Percentiles rank a stretch among this genome's conserved stretches.
These are phyloP conservation scores for Mentha longifolia DNA, from an alignment of 257 asterid genomes.

Conservation along the genomic window DNA sequence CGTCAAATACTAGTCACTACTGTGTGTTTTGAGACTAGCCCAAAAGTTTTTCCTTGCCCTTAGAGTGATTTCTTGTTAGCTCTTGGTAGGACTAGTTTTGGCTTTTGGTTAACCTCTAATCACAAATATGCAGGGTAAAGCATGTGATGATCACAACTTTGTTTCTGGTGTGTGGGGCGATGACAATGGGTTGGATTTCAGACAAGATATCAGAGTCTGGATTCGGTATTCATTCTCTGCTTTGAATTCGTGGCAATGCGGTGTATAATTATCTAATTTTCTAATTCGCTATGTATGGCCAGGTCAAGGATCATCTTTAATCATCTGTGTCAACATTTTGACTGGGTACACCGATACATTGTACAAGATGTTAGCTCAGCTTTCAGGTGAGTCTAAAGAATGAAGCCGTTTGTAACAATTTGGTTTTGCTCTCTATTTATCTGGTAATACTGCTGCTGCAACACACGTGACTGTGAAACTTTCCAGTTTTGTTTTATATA, in stretches of 20 bases:
- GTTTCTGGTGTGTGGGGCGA: constrained; percentile 90
- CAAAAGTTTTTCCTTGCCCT: constrained; percentile 1
- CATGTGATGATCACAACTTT: constrained; percentile 81
- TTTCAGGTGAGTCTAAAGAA: constrained; percentile 62
- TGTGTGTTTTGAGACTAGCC: background rate
- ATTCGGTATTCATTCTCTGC: constrained; percentile 58
- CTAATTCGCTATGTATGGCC: constrained; percentile 40
- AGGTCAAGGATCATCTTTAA: constrained; percentile 98
- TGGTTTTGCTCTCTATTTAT: constrained; percentile 14
- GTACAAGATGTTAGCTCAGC: constrained; percentile 88
- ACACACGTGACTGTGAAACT: background rate
- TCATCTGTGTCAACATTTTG: constrained; percentile 90
- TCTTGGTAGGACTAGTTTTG: background rate
- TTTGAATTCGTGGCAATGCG: background rate
- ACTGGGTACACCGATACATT: constrained; percentile 95
- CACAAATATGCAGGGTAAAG: constrained; percentile 64
- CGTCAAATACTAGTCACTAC: background rate
- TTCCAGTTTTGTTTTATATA: constrained; percentile 13
- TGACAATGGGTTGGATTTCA: constrained; percentile 93
- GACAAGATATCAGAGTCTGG: constrained; percentile 95
- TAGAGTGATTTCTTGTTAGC: background rate
- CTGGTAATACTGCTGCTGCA: constrained; percentile 8
- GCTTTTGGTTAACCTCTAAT: constrained; percentile 16
- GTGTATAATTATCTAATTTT: constrained; percentile 20
- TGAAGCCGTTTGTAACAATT: background rate